These are phyloP conservation scores for Beauveria asiatica DNA, from an alignment of 2,329 filamentous ascomycete species.

Conservation along the genomic window DNA sequence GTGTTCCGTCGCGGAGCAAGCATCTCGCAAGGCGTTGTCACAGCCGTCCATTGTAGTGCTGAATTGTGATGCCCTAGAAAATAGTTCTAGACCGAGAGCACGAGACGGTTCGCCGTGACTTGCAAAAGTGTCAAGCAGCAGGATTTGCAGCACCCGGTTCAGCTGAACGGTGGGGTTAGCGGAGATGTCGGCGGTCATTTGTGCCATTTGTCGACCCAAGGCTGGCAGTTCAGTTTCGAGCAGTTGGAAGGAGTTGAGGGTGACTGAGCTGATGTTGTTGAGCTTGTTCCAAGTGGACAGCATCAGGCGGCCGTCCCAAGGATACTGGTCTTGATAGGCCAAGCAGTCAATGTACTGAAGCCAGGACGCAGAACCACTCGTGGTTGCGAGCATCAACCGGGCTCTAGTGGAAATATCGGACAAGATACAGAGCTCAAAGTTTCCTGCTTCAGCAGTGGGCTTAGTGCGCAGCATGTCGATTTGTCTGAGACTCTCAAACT, in stretches of 20 bases:
- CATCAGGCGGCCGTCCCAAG: constrained; percentile 33
- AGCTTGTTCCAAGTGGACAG: constrained; percentile 47
- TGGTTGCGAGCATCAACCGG: constrained; percentile 24
- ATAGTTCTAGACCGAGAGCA: constrained; percentile 20
- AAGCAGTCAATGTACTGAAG: constrained; percentile 42
- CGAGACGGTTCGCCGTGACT: constrained; percentile 29
- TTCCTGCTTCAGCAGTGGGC: constrained; percentile 10
- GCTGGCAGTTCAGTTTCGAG: constrained; percentile 57
- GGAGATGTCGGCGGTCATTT: constrained; percentile 39
- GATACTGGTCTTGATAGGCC: constrained; percentile 27
- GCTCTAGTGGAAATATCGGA: constrained; percentile 32
- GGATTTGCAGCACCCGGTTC: constrained; percentile 36
- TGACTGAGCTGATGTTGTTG: constrained; percentile 41
- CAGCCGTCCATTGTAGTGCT: constrained; percentile 10
- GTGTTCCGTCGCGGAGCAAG: background rate
- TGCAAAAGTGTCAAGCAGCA: constrained; percentile 34
- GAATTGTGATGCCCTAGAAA: constrained; percentile 16
- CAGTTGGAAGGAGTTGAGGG: constrained; percentile 51
- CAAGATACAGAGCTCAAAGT: constrained; percentile 38
- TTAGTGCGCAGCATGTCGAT: constrained; percentile 33
- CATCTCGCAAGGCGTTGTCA: constrained; percentile 8
- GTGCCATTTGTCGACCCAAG: constrained; percentile 46
- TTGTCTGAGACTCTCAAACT: constrained; percentile 52
- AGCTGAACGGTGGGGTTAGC: constrained; percentile 42
- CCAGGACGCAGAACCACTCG: constrained; percentile 28